These are phyloP conservation scores for Setaria viridis DNA, from an alignment of 202 grass and related monocot species.

Conservation along the genomic window DNA sequence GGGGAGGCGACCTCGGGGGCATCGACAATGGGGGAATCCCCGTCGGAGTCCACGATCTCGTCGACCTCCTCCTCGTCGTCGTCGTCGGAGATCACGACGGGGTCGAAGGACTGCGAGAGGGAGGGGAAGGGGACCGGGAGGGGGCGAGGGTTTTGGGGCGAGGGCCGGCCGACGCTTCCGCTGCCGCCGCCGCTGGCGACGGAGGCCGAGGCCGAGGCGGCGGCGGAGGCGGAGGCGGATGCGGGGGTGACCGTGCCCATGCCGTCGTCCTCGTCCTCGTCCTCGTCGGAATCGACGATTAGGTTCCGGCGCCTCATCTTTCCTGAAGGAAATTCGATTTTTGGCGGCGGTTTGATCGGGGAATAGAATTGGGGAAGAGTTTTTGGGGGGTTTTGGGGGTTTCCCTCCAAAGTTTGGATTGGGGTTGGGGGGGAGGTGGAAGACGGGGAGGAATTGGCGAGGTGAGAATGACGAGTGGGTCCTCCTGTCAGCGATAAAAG, in stretches of 20 bases:
- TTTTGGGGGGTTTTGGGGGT: constrained; percentile 11
- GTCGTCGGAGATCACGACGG: constrained; percentile 76
- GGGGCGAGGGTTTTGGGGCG: constrained; percentile 27
- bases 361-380: not conserved
- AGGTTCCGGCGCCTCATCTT: constrained; percentile 51
- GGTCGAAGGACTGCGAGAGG: constrained; percentile 33
- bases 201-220: not conserved
- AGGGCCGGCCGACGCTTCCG: constrained; percentile 16
- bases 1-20: constrained; percentile 62
- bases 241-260: not conserved
- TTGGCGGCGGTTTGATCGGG: constrained; percentile 30
- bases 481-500: not conserved
- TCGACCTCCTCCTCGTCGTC: constrained; percentile 44
- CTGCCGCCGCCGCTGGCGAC: constrained; percentile 39
- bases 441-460: not conserved
- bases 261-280: constrained; percentile 58
- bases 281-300: constrained; percentile 50
- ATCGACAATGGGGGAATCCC: constrained; percentile 55
- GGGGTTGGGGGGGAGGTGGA: not conserved
- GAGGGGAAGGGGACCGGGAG: constrained; percentile 10
- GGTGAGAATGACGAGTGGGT: not conserved
- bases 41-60: constrained; percentile 51
- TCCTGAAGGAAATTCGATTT: not conserved
- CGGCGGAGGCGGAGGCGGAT: not conserved
- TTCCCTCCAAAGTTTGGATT: constrained; percentile 50